These are phyloP conservation scores for Talaromyces sp. DNA, from an alignment of 2,329 filamentous ascomycete genomes.

Conservation along the genomic window DNA sequence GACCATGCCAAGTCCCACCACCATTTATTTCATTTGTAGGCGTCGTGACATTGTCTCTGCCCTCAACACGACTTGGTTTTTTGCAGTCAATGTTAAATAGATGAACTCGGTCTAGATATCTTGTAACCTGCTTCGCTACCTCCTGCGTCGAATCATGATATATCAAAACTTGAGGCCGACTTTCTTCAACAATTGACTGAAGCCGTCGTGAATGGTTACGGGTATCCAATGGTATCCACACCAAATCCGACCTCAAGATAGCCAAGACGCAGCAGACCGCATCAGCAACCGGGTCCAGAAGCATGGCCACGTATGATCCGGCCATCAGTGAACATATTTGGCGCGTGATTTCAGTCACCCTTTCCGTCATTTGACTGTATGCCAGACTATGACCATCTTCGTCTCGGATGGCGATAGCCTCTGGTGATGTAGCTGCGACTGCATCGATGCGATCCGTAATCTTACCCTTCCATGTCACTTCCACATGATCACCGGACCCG, in stretches of 20 bases:
- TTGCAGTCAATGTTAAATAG: neutral
- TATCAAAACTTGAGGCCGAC: conserved; percentile 30
- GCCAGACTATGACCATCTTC: conserved; percentile 27
- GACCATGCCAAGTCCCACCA: conserved; percentile 67
- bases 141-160: conserved; percentile 22
- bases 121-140: neutral
- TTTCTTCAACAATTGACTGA: conserved; percentile 26
- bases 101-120: no score
- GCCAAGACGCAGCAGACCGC: conserved; percentile 25
- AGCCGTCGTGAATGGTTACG: conserved; percentile 31
- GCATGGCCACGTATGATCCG: conserved; percentile 2
- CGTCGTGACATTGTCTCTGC: neutral
- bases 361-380: conserved; percentile 26
- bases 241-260: conserved; percentile 36
- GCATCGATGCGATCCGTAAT: conserved; percentile 36
- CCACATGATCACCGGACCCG: conserved; percentile 13
- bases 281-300: neutral
- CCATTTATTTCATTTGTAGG: conserved; percentile 31
- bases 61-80: neutral
- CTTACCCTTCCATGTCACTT: conserved; percentile 33
- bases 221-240: conserved; percentile 40
- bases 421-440: conserved; percentile 23
- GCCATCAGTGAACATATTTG: neutral
- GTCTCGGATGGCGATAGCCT: conserved; percentile 29
- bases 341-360: neutral